These are phyloP conservation scores for Alternaria triticina DNA, from an alignment of 2,329 filamentous ascomycete species.

Conservation along the genomic window DNA sequence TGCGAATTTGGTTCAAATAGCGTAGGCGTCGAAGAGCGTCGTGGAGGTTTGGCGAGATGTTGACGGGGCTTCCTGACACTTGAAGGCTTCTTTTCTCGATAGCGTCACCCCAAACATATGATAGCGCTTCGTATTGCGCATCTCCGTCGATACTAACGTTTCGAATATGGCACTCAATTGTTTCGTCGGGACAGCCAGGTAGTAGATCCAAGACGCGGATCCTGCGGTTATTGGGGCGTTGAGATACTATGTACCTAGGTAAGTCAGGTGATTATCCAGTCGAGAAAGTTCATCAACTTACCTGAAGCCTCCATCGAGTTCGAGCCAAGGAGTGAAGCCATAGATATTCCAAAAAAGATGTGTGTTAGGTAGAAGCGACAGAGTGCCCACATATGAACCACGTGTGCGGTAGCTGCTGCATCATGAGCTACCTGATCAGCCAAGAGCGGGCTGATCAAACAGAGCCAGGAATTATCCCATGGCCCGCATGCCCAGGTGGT, in stretches of 20 bases:
- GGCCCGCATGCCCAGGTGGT: not conserved
- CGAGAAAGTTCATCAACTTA: not conserved
- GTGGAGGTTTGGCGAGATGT: constrained; percentile 23
- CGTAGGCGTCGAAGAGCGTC: not conserved
- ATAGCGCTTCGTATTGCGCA: constrained; percentile 22
- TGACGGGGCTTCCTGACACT: constrained; percentile 7
- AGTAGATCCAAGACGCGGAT: constrained; percentile 17
- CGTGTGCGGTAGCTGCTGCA: not conserved
- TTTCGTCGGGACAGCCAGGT: constrained; percentile 5
- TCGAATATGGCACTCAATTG: constrained; percentile 7
- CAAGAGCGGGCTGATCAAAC: not conserved
- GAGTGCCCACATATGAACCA: not conserved
- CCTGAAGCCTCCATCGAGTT: not conserved
- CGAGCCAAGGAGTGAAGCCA: not conserved
- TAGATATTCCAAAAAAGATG: not conserved
- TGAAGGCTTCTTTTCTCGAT: constrained; percentile 9
- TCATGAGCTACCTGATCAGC: not conserved
- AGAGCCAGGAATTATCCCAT: not conserved
- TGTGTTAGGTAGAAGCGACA: not conserved
- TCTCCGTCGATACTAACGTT: constrained; percentile 4
- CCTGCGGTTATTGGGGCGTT: constrained; percentile 2
- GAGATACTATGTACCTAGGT: not conserved
- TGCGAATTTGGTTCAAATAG: not conserved
- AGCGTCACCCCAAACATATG: constrained; percentile 29
- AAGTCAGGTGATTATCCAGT: not conserved